Evolutionary conservation across 1,139 yeast species (phyloP), one percentile per base, ranked within the genome.

Genomic region (Lizanozyma gosingica): DNA sequence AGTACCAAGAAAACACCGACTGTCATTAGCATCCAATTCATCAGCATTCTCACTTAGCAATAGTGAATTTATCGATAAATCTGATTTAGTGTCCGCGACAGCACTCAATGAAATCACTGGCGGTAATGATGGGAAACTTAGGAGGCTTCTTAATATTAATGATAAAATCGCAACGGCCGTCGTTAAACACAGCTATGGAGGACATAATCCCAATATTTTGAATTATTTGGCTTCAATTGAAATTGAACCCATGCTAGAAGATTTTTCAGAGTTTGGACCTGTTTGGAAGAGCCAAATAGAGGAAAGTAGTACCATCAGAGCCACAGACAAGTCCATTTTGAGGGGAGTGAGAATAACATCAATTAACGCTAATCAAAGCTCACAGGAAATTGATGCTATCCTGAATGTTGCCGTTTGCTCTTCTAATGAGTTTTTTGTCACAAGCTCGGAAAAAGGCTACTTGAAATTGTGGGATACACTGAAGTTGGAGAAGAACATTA

Each of bases 391-490:
- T 4, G 71, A 65, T 43, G 63, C 63, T 1, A 64, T 88, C 11
- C 79, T 71, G 18, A 64, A 81, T 36, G 59, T 88, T 8, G 73
- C 71, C 3, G 73, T 76, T 0, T 65, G 80, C 14, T 83, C 87
- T 0, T 78, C 82, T 36, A 73, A 78, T 16, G 75, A 75, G 35
- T 83, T 76, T 50, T 81, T 92, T 48, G 65, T 87, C 2, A 81
- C 94, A 1, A 95, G 90, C 2, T 84, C 94, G 3, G 82, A 79
- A 37, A 71, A 73, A 38, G 97, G 97, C 0, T 52, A 63, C 2
- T 53, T 92, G 37, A 81, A 78, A 47, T 60, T 92, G 0, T 92
- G 97, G 97, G 95, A 87, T 51, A 62, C 80, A 1, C 55, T 64
- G 14, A 75, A 80, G 43, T 61, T 90, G 36, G 88, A 81, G 42